Conservation (phyloP, 768 basidiomycete genomes). For the Nevesoporus exiguus region DNA sequence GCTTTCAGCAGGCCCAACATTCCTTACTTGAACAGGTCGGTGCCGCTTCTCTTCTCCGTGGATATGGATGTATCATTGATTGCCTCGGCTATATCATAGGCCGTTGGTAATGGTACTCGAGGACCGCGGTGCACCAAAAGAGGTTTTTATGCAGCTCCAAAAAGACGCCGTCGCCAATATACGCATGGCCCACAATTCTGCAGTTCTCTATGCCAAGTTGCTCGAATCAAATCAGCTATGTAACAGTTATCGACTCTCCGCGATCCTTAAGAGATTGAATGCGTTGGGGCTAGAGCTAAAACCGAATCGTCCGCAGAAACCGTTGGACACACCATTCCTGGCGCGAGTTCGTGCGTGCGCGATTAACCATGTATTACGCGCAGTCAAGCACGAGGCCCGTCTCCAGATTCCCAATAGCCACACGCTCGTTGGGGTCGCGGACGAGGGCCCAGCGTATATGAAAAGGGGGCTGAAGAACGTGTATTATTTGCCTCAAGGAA, state of each 20-base stretch:
- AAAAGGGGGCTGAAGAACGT: conserved; percentile 49
- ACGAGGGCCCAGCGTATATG: conserved; percentile 70
- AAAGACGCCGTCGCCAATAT: conserved; percentile 33
- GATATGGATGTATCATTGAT: no score
- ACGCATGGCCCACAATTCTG: conserved; percentile 56
- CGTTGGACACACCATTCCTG: conserved; percentile 44
- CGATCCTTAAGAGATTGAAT: conserved; percentile 48
- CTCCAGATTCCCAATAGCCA: conserved; percentile 68
- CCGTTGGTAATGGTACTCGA: conserved; percentile 78
- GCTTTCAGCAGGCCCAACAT: conserved; percentile 56
- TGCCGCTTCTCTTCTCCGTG: conserved; percentile 19
- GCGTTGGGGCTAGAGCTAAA: conserved; percentile 48
- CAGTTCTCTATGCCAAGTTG: conserved; percentile 45
- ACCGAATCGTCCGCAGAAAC: conserved; percentile 26
- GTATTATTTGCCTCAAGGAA: conserved; percentile 48
- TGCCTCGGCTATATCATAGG: conserved; percentile 32
- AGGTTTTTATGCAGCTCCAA: conserved; percentile 63
- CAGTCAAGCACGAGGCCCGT: conserved; percentile 72
- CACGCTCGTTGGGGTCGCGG: conserved; percentile 76
- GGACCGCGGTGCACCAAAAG: conserved; percentile 59
- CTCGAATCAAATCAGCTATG: conserved; percentile 49
- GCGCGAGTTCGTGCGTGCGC: conserved; percentile 55
- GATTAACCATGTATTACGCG: conserved; percentile 61
- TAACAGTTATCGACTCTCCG: conserved; percentile 44
- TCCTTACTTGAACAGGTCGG: conserved; percentile 75